Evolutionary conservation across 1,139 yeast genomes (phyloP), one percentile per base, ranked within the genome.

Genomic region (Wickerhamiella pararugosa): DNA sequence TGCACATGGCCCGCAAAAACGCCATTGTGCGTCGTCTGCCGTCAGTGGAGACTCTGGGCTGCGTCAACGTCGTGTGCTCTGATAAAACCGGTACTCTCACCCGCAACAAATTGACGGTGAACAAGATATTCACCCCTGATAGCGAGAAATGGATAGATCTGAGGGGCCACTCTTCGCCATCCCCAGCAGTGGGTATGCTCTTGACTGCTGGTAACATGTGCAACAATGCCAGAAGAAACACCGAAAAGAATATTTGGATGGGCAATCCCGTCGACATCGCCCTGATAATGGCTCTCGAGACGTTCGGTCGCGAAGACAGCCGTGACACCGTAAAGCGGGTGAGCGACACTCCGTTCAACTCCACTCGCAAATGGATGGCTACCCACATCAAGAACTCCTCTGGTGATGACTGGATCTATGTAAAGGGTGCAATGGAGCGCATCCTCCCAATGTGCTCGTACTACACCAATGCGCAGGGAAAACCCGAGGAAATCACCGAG

Each of bases 241-340:
- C 92, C 0, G 63, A 66, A 11, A 94, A 81, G 53, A 72, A 71
- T 54, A 77, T 73, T 53, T 79, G 64, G 53, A 75, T 83, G 43
- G 98, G 97, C 32, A 90, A 87, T 59, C 94, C 98, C 37, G 83
- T 94, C 29, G 98, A 90, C 62, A 76, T 86, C 53, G 97, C 97
- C 0, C 65, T 90, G 38, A 66, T 86, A 45, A 95, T 83, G 60
- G 71, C 76, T 32, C 66, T 86, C 45, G 67, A 73, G 5, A 73
- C 73, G 47, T 84, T 84, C 61, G 83, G 79, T 3, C 59, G 83
- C 45, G 75, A 73, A 7, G 96, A 87, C 59, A 57, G 62, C 6
- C 75, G 96, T 59, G 70, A 67, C 39, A 69, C 75, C 15, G 11
- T 21, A 2, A 67, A 65, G 46, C 72, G 90, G 53, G 54, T 70